Evolutionary conservation across 331 rosid species (phyloP).

Genomic region (Stylosanthes scabra): DNA sequence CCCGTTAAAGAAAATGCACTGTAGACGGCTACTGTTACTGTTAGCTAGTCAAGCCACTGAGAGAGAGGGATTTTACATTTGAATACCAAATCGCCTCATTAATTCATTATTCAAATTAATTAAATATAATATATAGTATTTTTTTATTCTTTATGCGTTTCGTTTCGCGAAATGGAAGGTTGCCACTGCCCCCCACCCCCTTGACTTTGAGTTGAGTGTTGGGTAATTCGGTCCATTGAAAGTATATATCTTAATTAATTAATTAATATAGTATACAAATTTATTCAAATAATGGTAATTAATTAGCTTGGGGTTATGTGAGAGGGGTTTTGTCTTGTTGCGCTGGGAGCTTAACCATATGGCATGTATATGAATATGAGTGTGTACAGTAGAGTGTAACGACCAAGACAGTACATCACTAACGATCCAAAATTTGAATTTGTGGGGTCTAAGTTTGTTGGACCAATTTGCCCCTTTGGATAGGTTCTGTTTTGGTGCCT

Average conservation of each 20-base stretch:
- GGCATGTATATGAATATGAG: background rate
- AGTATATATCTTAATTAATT: background rate
- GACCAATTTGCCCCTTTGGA: conserved; percentile 41
- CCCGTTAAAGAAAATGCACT: background rate
- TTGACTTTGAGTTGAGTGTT: background rate
- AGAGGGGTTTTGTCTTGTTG: conserved; percentile 15
- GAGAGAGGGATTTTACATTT: background rate
- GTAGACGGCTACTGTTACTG: background rate
- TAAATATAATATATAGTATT: background rate
- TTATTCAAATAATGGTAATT: background rate
- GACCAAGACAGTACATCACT: conserved; percentile 28
- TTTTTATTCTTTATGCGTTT: conserved; percentile 8
- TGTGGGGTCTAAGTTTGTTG: background rate
- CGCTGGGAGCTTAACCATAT: conserved; percentile 22
- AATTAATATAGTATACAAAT: background rate
- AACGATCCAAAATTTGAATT: conserved; percentile 52
- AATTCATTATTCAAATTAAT: background rate
- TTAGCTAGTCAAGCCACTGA: background rate
- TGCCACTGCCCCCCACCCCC: background rate
- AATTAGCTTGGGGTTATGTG: conserved; percentile 10
- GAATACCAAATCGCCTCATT: conserved; percentile 5
- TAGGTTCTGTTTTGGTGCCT: background rate
- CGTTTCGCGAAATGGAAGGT: background rate
- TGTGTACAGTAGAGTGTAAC: conserved; percentile 5
- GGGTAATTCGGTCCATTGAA: background rate